Evolutionary conservation across 2,329 filamentous ascomycete species (phyloP).

Genomic region (Hymenoscyphus linearis): DNA sequence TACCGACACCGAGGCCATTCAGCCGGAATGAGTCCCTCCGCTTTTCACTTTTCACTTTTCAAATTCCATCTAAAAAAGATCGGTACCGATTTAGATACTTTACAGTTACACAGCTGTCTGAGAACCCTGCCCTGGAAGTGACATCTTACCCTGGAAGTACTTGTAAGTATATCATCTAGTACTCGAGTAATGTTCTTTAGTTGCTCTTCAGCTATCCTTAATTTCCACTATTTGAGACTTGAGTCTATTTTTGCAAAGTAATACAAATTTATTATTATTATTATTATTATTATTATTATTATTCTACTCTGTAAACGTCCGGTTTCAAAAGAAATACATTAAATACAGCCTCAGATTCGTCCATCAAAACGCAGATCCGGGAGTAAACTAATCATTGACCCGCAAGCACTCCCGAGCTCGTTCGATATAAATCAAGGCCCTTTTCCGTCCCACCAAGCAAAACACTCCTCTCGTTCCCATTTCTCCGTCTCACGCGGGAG

Average conservation of each 20-base stretch:
- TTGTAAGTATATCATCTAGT: no score
- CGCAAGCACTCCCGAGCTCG: neutral
- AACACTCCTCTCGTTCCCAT: neutral
- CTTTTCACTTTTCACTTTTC: no score
- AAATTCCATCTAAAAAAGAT: neutral
- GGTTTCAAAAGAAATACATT: neutral
- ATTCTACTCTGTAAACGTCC: neutral
- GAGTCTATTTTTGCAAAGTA: neutral
- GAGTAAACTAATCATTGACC: neutral
- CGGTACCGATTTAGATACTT: neutral
- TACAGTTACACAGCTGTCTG: neutral
- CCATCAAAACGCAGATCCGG: neutral
- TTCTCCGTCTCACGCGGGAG: neutral
- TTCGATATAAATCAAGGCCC: neutral
- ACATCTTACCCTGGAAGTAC: no score
- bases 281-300: no score
- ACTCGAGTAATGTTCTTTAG: neutral
- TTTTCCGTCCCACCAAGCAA: neutral
- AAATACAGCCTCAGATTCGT: neutral
- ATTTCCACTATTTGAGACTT: neutral
- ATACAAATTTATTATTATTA: neutral
- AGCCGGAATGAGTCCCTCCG: slow-evolving; percentile 6
- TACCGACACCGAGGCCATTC: neutral
- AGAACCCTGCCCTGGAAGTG: no score
- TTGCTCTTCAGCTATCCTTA: no score